Conservation (phyloP, 441 rosid species). For the Syzygium syzygioides region DNA sequence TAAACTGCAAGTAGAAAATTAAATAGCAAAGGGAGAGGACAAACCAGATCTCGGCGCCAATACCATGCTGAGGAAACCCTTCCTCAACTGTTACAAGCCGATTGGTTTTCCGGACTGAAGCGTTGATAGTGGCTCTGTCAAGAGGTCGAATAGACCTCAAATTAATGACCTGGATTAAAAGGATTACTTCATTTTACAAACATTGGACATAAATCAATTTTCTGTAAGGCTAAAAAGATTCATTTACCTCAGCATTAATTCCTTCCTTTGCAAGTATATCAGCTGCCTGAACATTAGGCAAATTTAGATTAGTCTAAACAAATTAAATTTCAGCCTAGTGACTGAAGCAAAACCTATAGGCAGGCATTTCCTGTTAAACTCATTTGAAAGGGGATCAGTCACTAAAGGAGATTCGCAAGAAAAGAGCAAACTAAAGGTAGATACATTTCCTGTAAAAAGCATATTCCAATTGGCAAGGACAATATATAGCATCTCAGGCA, state of each 20-base stretch:
- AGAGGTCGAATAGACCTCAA: conserved; percentile 92
- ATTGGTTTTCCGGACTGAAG: conserved; percentile 91
- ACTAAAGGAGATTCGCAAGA: neutral
- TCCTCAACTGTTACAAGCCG: conserved; percentile 94
- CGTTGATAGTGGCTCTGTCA: conserved; percentile 80
- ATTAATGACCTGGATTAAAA: conserved; percentile 64
- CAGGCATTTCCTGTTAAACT: neutral
- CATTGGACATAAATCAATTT: neutral
- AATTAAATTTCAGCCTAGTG: neutral
- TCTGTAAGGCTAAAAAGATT: neutral
- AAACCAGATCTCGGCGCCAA: conserved; percentile 97
- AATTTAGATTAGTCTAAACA: neutral
- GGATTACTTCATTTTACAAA: neutral
- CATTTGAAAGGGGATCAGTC: neutral
- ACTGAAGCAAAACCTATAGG: neutral
- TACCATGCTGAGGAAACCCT: conserved; percentile 97
- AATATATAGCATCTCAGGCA: neutral
- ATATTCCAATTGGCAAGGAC: neutral
- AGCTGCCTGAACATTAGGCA: conserved; percentile 59
- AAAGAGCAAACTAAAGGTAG: neutral
- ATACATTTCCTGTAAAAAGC: neutral
- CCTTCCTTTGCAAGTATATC: conserved; percentile 91
- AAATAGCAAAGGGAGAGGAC: neutral
- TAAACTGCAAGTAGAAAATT: neutral
- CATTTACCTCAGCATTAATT: conserved; percentile 81